These are phyloP conservation scores for Sclerotinia borealis DNA, from an alignment of 2,329 filamentous ascomycete genomes.

Conservation along the genomic window DNA sequence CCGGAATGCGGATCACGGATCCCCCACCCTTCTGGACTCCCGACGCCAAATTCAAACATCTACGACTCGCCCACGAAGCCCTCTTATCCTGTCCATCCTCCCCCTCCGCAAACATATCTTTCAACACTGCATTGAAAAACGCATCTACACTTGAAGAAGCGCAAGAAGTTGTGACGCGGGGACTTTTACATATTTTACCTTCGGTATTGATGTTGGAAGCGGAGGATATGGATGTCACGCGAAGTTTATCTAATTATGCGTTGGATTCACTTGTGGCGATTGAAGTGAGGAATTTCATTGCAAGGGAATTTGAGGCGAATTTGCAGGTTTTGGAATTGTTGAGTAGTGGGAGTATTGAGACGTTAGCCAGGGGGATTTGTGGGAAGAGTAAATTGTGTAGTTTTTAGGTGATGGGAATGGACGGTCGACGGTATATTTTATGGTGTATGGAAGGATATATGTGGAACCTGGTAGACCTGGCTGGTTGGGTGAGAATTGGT, in stretches of 20 bases:
- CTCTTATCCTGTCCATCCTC: slow-evolving; percentile 22
- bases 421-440: too few species aligned
- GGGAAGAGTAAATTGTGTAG: slow-evolving; percentile 35
- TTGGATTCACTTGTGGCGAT: slow-evolving; percentile 31
- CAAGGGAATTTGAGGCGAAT: slow-evolving; percentile 38
- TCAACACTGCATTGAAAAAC: slow-evolving; percentile 39
- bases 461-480: background rate
- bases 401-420: slow-evolving; percentile 16
- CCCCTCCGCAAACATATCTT: slow-evolving; percentile 34
- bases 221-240: slow-evolving; percentile 44
- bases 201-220: slow-evolving; percentile 43
- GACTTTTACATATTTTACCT: slow-evolving; percentile 43
- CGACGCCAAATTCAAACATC: slow-evolving; percentile 48
- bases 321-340: slow-evolving; percentile 49
- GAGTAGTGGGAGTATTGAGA: slow-evolving; percentile 45
- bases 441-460: background rate
- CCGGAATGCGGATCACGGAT: slow-evolving; percentile 46
- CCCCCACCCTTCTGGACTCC: slow-evolving; percentile 45
- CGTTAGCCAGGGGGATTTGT: slow-evolving; percentile 42
- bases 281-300: slow-evolving; percentile 34
- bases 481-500: background rate
- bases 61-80: slow-evolving; percentile 35
- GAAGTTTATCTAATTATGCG: slow-evolving; percentile 40
- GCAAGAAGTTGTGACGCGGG: slow-evolving; percentile 39
- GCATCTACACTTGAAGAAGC: slow-evolving; percentile 41